Evolutionary conservation across 768 basidiomycete genomes (phyloP).

Genomic region (Rhodosporidiobolus sp.): DNA sequence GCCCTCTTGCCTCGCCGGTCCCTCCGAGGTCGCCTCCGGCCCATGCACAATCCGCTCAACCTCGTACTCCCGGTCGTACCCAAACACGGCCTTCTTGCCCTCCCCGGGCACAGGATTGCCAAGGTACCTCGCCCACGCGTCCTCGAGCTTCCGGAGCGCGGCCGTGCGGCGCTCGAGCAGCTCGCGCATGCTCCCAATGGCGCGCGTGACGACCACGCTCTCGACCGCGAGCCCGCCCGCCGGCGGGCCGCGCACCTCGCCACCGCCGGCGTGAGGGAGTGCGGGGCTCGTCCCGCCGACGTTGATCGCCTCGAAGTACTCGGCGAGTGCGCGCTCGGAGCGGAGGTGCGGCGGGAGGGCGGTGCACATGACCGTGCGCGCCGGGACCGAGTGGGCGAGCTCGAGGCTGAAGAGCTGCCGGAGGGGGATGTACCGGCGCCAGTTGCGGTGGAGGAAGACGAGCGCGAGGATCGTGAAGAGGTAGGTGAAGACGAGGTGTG

Average conservation of each 20-base stretch:
- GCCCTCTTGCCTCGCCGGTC: slow-evolving; percentile 43
- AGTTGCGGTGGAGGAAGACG: slow-evolving; percentile 83
- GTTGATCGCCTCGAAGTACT: slow-evolving; percentile 88
- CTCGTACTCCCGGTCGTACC: slow-evolving; percentile 66
- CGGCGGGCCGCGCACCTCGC: background rate
- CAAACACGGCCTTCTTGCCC: slow-evolving; percentile 58
- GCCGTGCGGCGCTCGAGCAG: slow-evolving; percentile 74
- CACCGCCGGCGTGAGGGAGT: too few species aligned
- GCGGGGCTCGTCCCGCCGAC: slow-evolving; percentile 46
- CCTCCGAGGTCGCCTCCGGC: slow-evolving; percentile 53
- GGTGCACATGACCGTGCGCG: slow-evolving; percentile 85
- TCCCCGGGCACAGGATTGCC: slow-evolving; percentile 72
- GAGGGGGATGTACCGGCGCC: slow-evolving; percentile 78
- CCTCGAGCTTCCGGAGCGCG: slow-evolving; percentile 75
- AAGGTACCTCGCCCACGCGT: slow-evolving; percentile 83
- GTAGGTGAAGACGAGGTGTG: slow-evolving; percentile 87
- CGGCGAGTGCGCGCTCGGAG: slow-evolving; percentile 77
- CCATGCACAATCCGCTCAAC: slow-evolving; percentile 36
- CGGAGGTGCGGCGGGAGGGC: slow-evolving; percentile 78
- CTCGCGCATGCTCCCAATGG: slow-evolving; percentile 67
- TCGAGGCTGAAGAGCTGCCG: slow-evolving; percentile 92
- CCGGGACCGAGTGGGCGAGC: slow-evolving; percentile 88
- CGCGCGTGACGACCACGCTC: slow-evolving; percentile 82
- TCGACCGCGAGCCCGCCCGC: slow-evolving; percentile 61
- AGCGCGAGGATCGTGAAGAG: slow-evolving; percentile 84